A percentile compares a stretch with the other conserved stretches of the same genome.
Conservation (phyloP, 768 basidiomycete species). For the Leucosporidium scottii region DNA sequence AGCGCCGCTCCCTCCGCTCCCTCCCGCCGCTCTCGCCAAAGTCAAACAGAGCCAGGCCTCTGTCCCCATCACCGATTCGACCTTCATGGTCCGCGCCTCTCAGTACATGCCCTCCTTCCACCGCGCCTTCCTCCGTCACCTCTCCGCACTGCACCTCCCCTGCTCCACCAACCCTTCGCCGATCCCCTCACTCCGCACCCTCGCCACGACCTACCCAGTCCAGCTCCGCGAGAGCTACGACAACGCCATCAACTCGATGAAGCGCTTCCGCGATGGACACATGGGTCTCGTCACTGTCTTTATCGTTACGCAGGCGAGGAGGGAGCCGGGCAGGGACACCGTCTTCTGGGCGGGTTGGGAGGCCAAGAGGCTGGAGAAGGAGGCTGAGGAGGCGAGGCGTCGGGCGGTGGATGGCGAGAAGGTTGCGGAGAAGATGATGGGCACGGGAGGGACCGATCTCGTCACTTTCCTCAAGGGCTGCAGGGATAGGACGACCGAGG, state of each 20-base stretch:
- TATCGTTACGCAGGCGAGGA: slow-evolving; percentile 72
- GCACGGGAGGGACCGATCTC: slow-evolving; percentile 85
- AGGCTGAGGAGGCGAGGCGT: slow-evolving; percentile 8
- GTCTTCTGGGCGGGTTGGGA: slow-evolving; percentile 27
- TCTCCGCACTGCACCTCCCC: slow-evolving; percentile 51
- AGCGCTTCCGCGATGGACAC: slow-evolving; percentile 75
- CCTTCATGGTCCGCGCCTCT: slow-evolving; percentile 79
- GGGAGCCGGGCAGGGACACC: slow-evolving; percentile 37
- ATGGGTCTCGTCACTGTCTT: slow-evolving; percentile 84
- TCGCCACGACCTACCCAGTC: slow-evolving; percentile 45
- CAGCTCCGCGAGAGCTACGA: slow-evolving; percentile 56
- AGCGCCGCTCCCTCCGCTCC: background rate
- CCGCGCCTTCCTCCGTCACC: slow-evolving; percentile 64
- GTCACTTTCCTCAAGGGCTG: slow-evolving; percentile 77
- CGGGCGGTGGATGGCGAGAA: slow-evolving; percentile 42
- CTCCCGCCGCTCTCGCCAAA: slow-evolving; percentile 11
- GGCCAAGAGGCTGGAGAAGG: slow-evolving; percentile 17
- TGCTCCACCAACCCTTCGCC: background rate
- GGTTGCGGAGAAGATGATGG: slow-evolving; percentile 56
- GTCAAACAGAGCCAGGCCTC: slow-evolving; percentile 18
- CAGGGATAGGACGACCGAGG: slow-evolving; percentile 68
- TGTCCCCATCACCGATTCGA: slow-evolving; percentile 36
- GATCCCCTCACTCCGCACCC: slow-evolving; percentile 55
- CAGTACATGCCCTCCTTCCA: slow-evolving; percentile 93
- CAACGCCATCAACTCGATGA: slow-evolving; percentile 65